Conservation (phyloP, 164 flowering plant genomes). For the Cinnamomum chago region DNA sequence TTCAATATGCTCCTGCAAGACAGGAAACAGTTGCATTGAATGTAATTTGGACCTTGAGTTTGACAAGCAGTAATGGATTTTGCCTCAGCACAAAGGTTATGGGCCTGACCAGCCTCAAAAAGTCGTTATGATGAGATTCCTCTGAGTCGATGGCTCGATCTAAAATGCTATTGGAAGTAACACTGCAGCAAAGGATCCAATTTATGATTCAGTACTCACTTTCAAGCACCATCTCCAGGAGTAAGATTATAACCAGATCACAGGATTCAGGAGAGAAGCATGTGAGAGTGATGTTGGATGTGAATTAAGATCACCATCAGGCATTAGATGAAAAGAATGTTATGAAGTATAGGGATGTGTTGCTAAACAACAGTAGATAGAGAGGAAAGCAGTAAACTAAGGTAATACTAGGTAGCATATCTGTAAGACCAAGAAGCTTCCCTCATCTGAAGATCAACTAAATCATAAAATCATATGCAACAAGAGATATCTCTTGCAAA, state of each 20-base stretch:
- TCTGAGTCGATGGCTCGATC: constrained; percentile 88
- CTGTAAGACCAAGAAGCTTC: too few species aligned
- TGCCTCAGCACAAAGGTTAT: constrained; percentile 1
- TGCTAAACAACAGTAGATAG: not conserved
- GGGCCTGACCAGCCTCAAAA: constrained; percentile 69
- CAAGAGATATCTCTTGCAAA: too few species aligned
- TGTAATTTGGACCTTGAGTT: not conserved
- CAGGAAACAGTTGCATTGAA: not conserved
- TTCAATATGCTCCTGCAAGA: constrained; percentile 80
- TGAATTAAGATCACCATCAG: not conserved
- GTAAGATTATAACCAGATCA: not conserved
- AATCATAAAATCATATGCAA: too few species aligned
- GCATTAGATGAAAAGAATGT: not conserved
- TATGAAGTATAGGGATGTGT: not conserved
- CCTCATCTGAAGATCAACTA: too few species aligned
- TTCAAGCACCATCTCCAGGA: not conserved
- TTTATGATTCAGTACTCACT: constrained; percentile 4
- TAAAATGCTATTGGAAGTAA: constrained; percentile 75
- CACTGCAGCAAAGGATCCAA: constrained; percentile 44
- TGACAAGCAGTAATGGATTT: not conserved
- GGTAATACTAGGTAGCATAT: too few species aligned
- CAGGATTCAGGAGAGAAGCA: not conserved
- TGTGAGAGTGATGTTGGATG: not conserved
- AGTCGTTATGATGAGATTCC: constrained; percentile 77
- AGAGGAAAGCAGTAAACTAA: too few species aligned